Percentiles rank a stretch among this genome's conserved stretches.
These are phyloP conservation scores for Athelia psychrophila DNA, from an alignment of 1,284 basidiomycete species.

Conservation along the genomic window DNA sequence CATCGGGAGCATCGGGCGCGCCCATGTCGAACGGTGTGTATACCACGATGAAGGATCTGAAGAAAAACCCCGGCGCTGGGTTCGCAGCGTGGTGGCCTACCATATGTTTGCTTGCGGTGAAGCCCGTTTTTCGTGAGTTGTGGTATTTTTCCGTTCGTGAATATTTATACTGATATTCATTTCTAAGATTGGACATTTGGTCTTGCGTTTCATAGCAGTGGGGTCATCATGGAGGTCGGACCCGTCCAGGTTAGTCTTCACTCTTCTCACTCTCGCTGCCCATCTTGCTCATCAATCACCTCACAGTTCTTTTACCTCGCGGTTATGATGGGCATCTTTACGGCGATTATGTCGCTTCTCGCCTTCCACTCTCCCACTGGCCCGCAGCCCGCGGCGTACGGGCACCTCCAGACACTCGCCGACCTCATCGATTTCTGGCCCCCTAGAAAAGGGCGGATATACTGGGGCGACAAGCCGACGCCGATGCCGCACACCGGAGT, in stretches of 20 bases:
- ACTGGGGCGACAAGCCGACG: background rate
- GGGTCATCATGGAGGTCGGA: background rate
- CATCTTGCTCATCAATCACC: background rate
- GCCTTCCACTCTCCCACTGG: background rate
- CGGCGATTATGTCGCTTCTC: background rate
- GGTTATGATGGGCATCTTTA: background rate
- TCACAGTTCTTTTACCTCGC: background rate
- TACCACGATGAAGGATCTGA: background rate
- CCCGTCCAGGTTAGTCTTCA: background rate
- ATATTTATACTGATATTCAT: background rate
- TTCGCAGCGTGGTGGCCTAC: background rate
- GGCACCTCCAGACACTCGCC: background rate
- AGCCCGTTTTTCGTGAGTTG: background rate
- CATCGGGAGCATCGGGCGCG: background rate
- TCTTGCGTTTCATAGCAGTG: background rate
- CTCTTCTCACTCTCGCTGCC: background rate
- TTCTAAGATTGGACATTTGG: slow-evolving; percentile 1
- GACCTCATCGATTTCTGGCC: background rate
- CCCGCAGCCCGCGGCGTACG: background rate
- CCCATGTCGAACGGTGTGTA: background rate
- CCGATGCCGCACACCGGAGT: too few relatives aligned
- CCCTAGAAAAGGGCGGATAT: background rate
- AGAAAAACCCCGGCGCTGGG: too few relatives aligned
- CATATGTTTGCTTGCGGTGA: background rate
- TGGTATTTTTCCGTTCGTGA: background rate